These are phyloP conservation scores for Colletotrichum sp. DNA, from an alignment of 2,329 filamentous ascomycete species.

Conservation along the genomic window DNA sequence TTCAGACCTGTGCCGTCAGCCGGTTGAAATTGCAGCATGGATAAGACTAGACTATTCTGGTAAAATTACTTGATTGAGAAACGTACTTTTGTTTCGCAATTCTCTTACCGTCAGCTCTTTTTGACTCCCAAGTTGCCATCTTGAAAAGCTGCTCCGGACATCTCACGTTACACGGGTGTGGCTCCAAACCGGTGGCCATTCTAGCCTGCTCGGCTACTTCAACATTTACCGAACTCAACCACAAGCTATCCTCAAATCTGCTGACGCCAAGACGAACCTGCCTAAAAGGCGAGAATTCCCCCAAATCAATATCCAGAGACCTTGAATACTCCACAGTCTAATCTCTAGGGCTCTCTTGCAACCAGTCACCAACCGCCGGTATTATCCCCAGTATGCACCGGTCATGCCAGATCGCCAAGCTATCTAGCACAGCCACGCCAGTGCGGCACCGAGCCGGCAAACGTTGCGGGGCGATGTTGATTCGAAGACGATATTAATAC, in stretches of 20 bases:
- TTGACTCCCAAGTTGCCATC: not conserved
- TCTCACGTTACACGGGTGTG: not conserved
- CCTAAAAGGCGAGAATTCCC: not conserved
- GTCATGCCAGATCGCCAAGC: not conserved
- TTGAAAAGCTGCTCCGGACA: not conserved
- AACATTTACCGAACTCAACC: not conserved
- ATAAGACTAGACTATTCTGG: not conserved
- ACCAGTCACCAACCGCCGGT: not conserved
- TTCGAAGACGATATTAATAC: not conserved
- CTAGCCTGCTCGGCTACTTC: not conserved
- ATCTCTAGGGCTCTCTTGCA: not conserved
- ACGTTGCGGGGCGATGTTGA: not conserved
- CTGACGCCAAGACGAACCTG: not conserved
- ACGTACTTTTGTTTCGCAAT: fast-evolving
- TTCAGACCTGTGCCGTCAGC: not conserved
- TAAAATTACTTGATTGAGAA: not conserved
- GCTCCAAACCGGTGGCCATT: not conserved
- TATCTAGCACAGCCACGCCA: slow-evolving; percentile 9
- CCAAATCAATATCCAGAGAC: not conserved
- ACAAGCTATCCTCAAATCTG: not conserved
- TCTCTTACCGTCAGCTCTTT: not conserved
- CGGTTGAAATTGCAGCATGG: not conserved
- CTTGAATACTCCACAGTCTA: not conserved
- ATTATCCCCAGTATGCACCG: not conserved
- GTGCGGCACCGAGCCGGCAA: not conserved